Evolutionary conservation across 1,284 basidiomycete species (phyloP).

Genomic region (Malassezia japonica): DNA sequence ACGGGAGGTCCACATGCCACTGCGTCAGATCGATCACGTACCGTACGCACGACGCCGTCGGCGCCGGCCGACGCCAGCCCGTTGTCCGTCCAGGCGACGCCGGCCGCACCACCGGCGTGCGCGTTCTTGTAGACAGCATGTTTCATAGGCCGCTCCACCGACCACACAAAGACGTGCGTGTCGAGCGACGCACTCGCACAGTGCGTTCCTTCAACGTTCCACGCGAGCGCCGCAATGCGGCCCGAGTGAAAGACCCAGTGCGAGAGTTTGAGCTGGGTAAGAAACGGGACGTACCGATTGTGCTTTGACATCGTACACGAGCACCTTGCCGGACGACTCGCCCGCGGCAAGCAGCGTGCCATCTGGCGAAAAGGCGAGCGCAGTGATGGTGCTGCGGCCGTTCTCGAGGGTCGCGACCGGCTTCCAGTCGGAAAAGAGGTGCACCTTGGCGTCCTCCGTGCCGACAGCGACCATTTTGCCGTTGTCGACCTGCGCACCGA

Average conservation of each 20-base stretch:
- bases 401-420: conserved; percentile 9
- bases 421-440: conserved; percentile 22
- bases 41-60: conserved; percentile 54
- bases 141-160: conserved; percentile 64
- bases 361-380: conserved; percentile 71
- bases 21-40: conserved; percentile 1
- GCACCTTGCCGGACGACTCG: conserved; percentile 67
- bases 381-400: conserved; percentile 54
- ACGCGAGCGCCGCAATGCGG: conserved; percentile 68
- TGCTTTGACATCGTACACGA: conserved; percentile 66
- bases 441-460: conserved; percentile 51
- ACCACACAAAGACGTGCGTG: conserved; percentile 84
- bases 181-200: conserved; percentile 81
- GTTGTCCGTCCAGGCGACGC: conserved; percentile 66
- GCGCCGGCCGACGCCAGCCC: conserved; percentile 66
- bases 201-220: conserved; percentile 64
- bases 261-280: conserved; percentile 23
- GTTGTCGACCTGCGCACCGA: conserved; percentile 54
- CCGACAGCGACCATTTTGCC: conserved; percentile 60
- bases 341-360: conserved; percentile 60
- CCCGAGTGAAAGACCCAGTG: conserved; percentile 79
- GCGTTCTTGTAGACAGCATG: conserved; percentile 65
- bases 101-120: conserved; percentile 52
- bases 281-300: neutral
- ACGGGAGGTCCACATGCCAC: neutral